Conservation (phyloP, 2,329 filamentous ascomycete species). For the Curvularia hawaiiensis region DNA sequence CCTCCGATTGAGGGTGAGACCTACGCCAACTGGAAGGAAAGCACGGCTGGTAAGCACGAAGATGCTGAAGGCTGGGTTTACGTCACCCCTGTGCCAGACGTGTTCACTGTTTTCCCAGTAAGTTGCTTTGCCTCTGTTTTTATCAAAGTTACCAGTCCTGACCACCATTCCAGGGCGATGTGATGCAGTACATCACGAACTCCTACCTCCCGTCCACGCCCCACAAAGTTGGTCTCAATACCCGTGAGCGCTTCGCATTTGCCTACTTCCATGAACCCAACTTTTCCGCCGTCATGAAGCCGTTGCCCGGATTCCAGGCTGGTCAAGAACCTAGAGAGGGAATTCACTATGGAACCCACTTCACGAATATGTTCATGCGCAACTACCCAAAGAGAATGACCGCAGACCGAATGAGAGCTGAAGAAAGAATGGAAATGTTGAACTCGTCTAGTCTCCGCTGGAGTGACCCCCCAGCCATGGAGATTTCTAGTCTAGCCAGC, state of each 20-base stretch:
- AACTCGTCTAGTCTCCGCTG: conserved; percentile 5
- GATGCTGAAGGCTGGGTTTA: conserved; percentile 56
- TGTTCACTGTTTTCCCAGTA: conserved; percentile 57
- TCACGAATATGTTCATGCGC: conserved; percentile 19
- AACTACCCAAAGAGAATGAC: conserved; percentile 15
- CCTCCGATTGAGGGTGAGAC: conserved; percentile 50
- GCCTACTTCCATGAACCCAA: conserved; percentile 18
- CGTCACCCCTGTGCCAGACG: conserved; percentile 52
- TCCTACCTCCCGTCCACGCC: conserved; percentile 14
- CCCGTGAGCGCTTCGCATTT: conserved; percentile 15
- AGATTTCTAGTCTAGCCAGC: not conserved
- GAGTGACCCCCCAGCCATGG: not conserved
- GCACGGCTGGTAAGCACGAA: conserved; percentile 52
- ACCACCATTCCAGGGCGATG: conserved; percentile 6
- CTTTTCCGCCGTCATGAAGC: conserved; percentile 16
- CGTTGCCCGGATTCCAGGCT: conserved; percentile 9
- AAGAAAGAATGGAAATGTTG: conserved; percentile 10
- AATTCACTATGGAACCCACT: conserved; percentile 15
- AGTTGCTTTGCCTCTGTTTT: not conserved
- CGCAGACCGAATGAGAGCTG: conserved; percentile 8
- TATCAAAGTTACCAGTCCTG: not conserved
- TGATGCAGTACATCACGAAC: conserved; percentile 20
- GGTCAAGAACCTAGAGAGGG: conserved; percentile 7
- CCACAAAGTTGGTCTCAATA: conserved; percentile 17
- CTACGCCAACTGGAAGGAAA: conserved; percentile 55